Evolutionary conservation across 31 red algal genomes (phyloP).

Genomic region (Pterothamnion heteromorphum): DNA sequence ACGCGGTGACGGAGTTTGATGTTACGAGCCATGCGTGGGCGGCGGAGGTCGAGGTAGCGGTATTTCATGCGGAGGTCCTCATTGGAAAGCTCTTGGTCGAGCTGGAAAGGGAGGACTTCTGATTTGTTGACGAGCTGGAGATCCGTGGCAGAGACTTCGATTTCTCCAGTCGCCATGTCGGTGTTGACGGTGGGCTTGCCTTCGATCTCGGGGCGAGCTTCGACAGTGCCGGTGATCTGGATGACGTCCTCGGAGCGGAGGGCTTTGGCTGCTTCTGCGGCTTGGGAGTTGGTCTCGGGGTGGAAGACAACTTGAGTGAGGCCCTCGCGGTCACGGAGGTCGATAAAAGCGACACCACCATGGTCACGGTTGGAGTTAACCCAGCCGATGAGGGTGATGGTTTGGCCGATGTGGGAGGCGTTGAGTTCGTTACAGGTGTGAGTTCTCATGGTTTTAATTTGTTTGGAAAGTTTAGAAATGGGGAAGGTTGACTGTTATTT

Average conservation of each 20-base stretch:
- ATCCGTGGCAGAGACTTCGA: conserved; percentile 74
- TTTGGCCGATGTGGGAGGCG: conserved; percentile 48
- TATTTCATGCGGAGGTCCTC: conserved; percentile 79
- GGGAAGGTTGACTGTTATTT: no score
- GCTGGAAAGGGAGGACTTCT: conserved; percentile 74
- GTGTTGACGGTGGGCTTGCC: conserved; percentile 61
- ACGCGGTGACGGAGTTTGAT: conserved; percentile 70
- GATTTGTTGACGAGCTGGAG: conserved; percentile 69
- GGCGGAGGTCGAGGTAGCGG: conserved; percentile 87
- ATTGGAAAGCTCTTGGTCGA: conserved; percentile 47
- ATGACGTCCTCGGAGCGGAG: conserved; percentile 88
- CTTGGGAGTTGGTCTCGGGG: conserved; percentile 49
- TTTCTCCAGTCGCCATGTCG: conserved; percentile 74
- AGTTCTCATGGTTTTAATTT: conserved; percentile 62
- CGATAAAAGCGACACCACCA: conserved; percentile 84
- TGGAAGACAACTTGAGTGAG: conserved; percentile 81
- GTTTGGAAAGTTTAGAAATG: no score
- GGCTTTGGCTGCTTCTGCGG: conserved; percentile 60
- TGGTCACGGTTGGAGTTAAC: conserved; percentile 88
- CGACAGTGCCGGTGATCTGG: conserved; percentile 62
- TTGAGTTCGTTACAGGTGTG: conserved; percentile 79
- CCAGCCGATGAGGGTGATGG: conserved; percentile 78
- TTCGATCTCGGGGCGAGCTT: conserved; percentile 22
- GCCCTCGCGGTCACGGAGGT: conserved; percentile 87
- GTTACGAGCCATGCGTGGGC: conserved; percentile 63